Evolutionary conservation across 2,329 filamentous ascomycete species (phyloP), one percentile per base, ranked within the genome.

Genomic region (Colletotrichum camelliae): DNA sequence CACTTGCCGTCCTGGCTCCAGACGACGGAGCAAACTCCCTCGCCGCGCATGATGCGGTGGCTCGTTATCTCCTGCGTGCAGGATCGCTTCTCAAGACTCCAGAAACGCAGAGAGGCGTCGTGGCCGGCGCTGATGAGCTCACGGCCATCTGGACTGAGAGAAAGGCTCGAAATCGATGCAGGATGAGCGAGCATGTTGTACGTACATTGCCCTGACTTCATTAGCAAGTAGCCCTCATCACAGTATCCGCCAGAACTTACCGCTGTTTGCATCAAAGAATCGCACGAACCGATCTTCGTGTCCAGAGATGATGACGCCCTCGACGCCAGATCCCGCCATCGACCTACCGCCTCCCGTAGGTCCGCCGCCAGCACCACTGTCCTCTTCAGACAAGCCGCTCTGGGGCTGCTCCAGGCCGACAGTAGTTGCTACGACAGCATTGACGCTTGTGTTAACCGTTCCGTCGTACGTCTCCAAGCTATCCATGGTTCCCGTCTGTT

Each of bases 101-200:
- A 99, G 90, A 99, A 98, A 33, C 97, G 94, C 72, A 99, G 92
- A 72, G 95, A 97, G 69, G 96, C 96, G 83, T 99, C 97, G 84
- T 99, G 97, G 27, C 97, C 97, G 2, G 96, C 97, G 61, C 96
- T 98, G 65, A 99, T 96, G 13, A 98, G 93, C 87, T 99, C 97
- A 74, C 94, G 93, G 61, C 96, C 96, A 82, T 98, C 96, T 16
- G 96, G 97, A 79, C 95, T 98, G 24, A 99, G 91, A 0, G 95
- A 97, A 7, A 99, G 90, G 31, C 95, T 94, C 2, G 97, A 97
- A 79, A 99, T 98, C 72, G 97, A 94, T 4, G 96, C 94, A 1
- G 97, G 96, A 81, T 99, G 97, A 7, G 97, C 97, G 75, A 98
- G 92, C 97, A 99, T 99, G 81, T 94, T 97, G 86, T 99, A 99